These are phyloP conservation scores for Hymenoscyphus occultus DNA, from an alignment of 2,329 filamentous ascomycete species.

Conservation along the genomic window DNA sequence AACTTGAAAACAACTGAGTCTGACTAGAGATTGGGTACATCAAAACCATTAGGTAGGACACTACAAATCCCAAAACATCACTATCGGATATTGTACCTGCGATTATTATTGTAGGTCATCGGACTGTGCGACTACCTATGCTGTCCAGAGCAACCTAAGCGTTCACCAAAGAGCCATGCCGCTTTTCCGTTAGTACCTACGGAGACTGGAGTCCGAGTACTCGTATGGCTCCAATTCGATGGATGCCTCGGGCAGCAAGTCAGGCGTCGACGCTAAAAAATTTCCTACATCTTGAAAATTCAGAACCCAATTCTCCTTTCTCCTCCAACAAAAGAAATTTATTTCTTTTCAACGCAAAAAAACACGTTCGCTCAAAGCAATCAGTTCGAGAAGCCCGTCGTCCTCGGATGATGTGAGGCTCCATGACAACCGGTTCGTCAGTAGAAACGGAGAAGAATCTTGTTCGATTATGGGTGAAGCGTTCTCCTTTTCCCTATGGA, in stretches of 20 bases:
- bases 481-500: constrained; percentile 30
- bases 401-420: constrained; percentile 32
- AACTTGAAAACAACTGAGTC: neutral
- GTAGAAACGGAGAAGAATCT: constrained; percentile 33
- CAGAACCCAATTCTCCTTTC: constrained; percentile 7
- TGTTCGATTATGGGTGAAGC: constrained; percentile 36
- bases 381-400: constrained; percentile 34
- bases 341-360: constrained; percentile 28
- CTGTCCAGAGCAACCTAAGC: no score
- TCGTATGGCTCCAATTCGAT: neutral
- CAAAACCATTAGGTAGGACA: neutral
- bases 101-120: no score
- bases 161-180: neutral
- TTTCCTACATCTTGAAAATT: constrained; percentile 11
- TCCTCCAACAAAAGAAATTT: constrained; percentile 13
- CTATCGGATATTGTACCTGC: neutral
- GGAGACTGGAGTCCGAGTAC: no score
- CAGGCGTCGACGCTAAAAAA: constrained; percentile 9
- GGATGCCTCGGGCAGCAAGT: constrained; percentile 2
- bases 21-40: neutral
- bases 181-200: neutral
- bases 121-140: no score
- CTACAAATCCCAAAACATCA: neutral
- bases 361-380: constrained; percentile 34
- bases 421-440: constrained; percentile 36